Evolutionary conservation across 192 early-diverging fungal species (phyloP).

Genomic region (Geranomyces variabilis): DNA sequence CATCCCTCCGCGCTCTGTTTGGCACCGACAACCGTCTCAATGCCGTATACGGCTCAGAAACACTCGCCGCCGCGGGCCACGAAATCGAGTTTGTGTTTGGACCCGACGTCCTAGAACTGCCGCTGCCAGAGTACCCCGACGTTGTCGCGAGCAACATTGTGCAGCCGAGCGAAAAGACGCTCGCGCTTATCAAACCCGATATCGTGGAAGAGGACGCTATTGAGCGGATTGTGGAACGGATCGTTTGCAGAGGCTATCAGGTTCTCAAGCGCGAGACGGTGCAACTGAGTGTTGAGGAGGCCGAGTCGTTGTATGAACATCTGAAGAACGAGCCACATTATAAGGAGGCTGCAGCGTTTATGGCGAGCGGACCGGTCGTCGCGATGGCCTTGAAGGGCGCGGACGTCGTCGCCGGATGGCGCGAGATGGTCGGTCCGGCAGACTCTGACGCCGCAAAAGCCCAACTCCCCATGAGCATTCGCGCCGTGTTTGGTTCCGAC

Average conservation of each 20-base stretch:
- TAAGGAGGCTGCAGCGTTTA: conserved; percentile 41
- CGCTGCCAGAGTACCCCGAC: conserved; percentile 1
- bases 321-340: conserved; percentile 43
- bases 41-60: conserved; percentile 59
- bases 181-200: conserved; percentile 61
- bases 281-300: conserved; percentile 40
- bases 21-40: conserved; percentile 61
- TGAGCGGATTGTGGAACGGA: conserved; percentile 55
- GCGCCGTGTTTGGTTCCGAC: conserved; percentile 59
- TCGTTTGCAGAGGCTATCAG: conserved; percentile 50
- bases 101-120: conserved; percentile 36
- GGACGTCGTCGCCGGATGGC: conserved; percentile 53
- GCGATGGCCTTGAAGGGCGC: conserved; percentile 56
- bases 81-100: conserved; percentile 54
- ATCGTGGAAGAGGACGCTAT: conserved; percentile 39
- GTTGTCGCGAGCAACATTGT: neutral
- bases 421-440: conserved; percentile 56
- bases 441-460: conserved; percentile 49
- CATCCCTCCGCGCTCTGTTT: conserved; percentile 53
- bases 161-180: conserved; percentile 46
- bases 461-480: conserved; percentile 45
- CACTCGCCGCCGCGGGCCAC: conserved; percentile 40
- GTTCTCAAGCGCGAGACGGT: conserved; percentile 56
- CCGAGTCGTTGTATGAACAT: conserved; percentile 44
- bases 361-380: conserved; percentile 49